Conservation (phyloP, 2,329 filamentous ascomycete species). For the Hymenoscyphus fructigenus region DNA sequence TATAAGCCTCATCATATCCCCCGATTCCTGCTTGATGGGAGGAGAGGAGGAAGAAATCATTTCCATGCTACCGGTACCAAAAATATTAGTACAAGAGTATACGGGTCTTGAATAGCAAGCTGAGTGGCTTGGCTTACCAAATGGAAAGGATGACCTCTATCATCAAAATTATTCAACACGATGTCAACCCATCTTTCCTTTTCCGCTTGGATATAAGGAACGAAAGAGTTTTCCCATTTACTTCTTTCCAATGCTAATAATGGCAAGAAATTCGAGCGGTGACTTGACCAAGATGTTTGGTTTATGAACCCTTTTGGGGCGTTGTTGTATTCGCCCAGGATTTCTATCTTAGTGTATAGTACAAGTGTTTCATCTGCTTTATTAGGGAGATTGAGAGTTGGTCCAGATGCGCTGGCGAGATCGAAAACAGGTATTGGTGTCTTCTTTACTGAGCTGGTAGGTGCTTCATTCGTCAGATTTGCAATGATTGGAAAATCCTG, state of each 20-base stretch:
- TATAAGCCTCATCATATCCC: conserved; percentile 32
- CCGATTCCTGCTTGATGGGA: conserved; percentile 5
- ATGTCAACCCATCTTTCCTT: conserved; percentile 43
- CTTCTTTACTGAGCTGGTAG: background rate
- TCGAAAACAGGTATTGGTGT: background rate
- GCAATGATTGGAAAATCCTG: conserved; percentile 9
- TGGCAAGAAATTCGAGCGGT: background rate
- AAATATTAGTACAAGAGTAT: too few species aligned
- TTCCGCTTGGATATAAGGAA: background rate
- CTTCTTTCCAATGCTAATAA: background rate
- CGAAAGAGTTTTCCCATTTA: conserved; percentile 8
- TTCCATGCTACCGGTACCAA: conserved; percentile 25
- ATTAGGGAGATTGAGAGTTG: background rate
- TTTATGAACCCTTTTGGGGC: conserved; percentile 15
- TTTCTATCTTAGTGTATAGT: conserved; percentile 18
- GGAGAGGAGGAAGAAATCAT: conserved; percentile 26
- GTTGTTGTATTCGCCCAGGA: conserved; percentile 16
- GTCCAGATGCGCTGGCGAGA: background rate
- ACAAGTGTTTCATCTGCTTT: conserved; percentile 7
- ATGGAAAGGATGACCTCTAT: conserved; percentile 50
- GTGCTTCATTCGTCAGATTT: background rate
- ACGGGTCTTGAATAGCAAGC: background rate
- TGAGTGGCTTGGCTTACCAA: conserved; percentile 31
- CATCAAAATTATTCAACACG: conserved; percentile 49
- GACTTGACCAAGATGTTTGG: conserved; percentile 6